phyloP scores from a whole-genome alignment of 768 basidiomycete species.

The Gautieria morchelliformis region DNA sequence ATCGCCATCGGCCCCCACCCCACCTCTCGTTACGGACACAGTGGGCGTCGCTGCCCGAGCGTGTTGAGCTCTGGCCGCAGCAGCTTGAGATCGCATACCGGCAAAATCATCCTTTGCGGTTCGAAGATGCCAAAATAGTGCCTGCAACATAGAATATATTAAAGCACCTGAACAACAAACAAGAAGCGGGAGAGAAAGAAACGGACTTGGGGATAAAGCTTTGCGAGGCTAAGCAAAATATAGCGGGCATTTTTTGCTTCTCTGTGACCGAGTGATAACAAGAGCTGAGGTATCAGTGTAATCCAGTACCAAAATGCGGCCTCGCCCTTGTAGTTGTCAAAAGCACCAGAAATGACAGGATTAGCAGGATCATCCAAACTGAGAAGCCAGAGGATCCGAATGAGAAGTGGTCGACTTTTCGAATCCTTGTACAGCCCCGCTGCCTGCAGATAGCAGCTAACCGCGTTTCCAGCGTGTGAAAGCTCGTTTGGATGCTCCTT shows the following conservation, averaged over 20 bases:
- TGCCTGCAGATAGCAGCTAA: slow-evolving; percentile 96
- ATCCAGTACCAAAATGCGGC: slow-evolving; percentile 99
- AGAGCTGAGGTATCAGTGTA: slow-evolving; percentile 88
- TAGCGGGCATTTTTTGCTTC: slow-evolving; percentile 91
- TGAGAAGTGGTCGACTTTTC: slow-evolving; percentile 85
- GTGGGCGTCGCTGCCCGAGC: slow-evolving; percentile 6
- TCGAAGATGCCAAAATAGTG: slow-evolving; percentile 89
- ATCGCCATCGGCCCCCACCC: slow-evolving; percentile 16
- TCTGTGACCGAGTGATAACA: slow-evolving; percentile 78
- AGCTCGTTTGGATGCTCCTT: slow-evolving; percentile 72
- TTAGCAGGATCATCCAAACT: slow-evolving; percentile 76
- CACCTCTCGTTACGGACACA: slow-evolving; percentile 7
- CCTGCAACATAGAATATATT: slow-evolving; percentile 35
- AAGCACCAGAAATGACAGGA: slow-evolving; percentile 60
- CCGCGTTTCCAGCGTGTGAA: slow-evolving; percentile 76
- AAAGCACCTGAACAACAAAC: no score
- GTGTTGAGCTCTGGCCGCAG: slow-evolving; percentile 20
- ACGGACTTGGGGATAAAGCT: slow-evolving; percentile 83
- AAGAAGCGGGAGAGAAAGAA: neutral
- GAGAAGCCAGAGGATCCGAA: slow-evolving; percentile 92
- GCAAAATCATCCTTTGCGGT: slow-evolving; percentile 69
- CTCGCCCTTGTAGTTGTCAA: slow-evolving; percentile 94
- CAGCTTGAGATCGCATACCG: slow-evolving; percentile 34
- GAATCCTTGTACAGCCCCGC: slow-evolving; percentile 90
- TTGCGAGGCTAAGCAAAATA: slow-evolving; percentile 82